Evolutionary conservation across 148 eudicot species (phyloP).

Genomic region (Rhododendron molle): DNA sequence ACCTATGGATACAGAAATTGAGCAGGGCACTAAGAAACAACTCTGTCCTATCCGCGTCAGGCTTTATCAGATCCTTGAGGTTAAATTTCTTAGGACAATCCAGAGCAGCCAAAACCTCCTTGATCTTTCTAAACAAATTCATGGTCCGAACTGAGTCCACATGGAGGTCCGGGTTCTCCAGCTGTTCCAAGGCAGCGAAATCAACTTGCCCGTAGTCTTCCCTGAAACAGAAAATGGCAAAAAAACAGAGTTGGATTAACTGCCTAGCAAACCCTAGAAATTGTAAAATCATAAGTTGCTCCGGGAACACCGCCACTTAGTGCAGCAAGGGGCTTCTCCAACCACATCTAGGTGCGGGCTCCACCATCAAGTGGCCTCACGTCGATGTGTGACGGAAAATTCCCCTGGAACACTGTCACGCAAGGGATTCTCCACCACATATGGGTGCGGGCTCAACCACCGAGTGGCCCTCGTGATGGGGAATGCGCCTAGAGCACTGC

Average conservation of each 20-base stretch:
- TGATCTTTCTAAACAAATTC: conserved; percentile 46
- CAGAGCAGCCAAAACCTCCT: conserved; percentile 39
- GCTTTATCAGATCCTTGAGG: conserved; percentile 62
- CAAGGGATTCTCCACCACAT: too few species aligned
- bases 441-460: too few species aligned
- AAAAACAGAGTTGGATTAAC: not conserved
- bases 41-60: conserved; percentile 55
- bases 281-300: not conserved
- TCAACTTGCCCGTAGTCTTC: conserved; percentile 68
- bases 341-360: too few species aligned
- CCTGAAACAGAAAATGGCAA: conserved; percentile 27
- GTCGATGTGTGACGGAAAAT: too few species aligned
- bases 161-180: conserved; percentile 81
- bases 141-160: conserved; percentile 47
- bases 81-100: conserved; percentile 49
- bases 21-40: conserved; percentile 56
- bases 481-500: too few species aligned
- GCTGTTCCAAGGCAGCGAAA: conserved; percentile 55
- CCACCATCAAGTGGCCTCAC: too few species aligned
- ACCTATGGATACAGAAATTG: conserved; percentile 75
- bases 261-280: not conserved
- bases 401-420: too few species aligned
- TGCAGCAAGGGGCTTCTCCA: too few species aligned
- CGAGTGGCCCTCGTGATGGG: too few species aligned
- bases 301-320: not conserved